Percentiles rank a stretch among this genome's conserved stretches.
Conservation (phyloP, 2,329 filamentous ascomycete species). For the Alternaria sp. region DNA sequence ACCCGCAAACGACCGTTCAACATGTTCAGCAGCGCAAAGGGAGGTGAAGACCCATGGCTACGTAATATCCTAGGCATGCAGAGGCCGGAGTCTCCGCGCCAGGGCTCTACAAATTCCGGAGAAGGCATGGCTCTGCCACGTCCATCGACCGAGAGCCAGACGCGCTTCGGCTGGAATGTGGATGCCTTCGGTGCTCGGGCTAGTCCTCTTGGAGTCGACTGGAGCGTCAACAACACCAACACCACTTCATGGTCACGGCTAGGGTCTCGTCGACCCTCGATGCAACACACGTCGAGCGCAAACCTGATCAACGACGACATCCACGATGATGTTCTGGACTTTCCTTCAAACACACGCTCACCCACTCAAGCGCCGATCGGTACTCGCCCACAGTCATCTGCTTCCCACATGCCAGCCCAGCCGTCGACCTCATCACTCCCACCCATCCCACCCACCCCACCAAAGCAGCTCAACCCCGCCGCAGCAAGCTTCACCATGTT, state of each 20-base stretch:
- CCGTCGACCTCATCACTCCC: conserved; percentile 23
- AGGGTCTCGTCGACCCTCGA: conserved; percentile 79
- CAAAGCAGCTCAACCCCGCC: conserved; percentile 75
- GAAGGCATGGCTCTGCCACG: conserved; percentile 44
- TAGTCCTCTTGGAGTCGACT: conserved; percentile 52
- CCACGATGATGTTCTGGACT: conserved; percentile 59
- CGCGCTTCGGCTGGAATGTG: conserved; percentile 47
- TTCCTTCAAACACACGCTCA: conserved; percentile 56
- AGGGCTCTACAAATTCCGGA: conserved; percentile 69
- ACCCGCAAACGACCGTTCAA: conserved; percentile 57
- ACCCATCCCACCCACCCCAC: conserved; percentile 55
- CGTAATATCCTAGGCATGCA: conserved; percentile 50
- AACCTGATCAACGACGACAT: conserved; percentile 61
- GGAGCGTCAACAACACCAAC: conserved; percentile 45
- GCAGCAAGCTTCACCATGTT: conserved; percentile 79
- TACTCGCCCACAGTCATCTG: conserved; percentile 69
- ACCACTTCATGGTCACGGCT: conserved; percentile 71
- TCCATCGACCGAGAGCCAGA: conserved; percentile 49
- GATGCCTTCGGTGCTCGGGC: conserved; percentile 49
- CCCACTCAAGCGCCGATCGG: conserved; percentile 75
- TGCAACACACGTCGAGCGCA: conserved; percentile 76
- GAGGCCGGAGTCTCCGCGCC: conserved; percentile 62
- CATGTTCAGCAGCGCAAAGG: conserved; percentile 59
- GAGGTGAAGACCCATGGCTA: conserved; percentile 57
- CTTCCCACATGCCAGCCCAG: conserved; percentile 52